Evolutionary conservation across 2,329 filamentous ascomycete genomes (phyloP), one percentile per base, ranked within the genome.

Genomic region (Fusarium austroafricanum): DNA sequence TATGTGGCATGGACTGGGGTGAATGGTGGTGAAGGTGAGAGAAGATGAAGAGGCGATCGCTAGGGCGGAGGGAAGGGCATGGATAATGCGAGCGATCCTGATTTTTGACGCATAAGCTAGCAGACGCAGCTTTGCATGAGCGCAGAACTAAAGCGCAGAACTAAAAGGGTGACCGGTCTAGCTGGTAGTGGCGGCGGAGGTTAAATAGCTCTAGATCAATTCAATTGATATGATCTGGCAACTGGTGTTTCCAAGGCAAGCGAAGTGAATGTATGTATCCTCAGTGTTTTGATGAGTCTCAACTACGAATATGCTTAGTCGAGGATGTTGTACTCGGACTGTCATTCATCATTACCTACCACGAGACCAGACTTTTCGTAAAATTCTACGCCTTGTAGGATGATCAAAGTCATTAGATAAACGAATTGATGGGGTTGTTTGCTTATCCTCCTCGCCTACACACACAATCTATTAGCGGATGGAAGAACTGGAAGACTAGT

Each of bases 101-200:
- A 20, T 60, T 29, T 43, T 39, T 43, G 21, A 23, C 37, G 55
- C 18, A 20, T 20, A 31, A 53, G 46, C 51, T 49, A 33, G 39
- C 26, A 35, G 37, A 49, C 10, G 51, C 42, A 50, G 53, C 43
- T n/a, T 55, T 31, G 26, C 42, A 8, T 26, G 54, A 35, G 47
- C 47, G 47, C 44, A 45, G 57, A 43, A 56, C 55, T 43, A 61
- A n/a, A 47, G 28, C 26, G 9, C 52, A 37, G 64, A 67, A 56
- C 42, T 43, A 76, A 79, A 78, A 76, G 73, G 71, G 76, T 61
- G 75, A 78, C 66, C 70, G 74, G 75, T 72, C 78, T 78, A 77
- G 76, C 54, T 73, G 77, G 60, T 66, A 72, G 61, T 76, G 76
- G 76, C 73, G 75, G 76, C 15, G 76, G 76, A 78, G 72, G 76